A percentile compares a stretch with the other conserved stretches of the same genome.
Evolutionary conservation across 805 yeast genomes (phyloP).

Genomic region (Lachancea fermentati): DNA sequence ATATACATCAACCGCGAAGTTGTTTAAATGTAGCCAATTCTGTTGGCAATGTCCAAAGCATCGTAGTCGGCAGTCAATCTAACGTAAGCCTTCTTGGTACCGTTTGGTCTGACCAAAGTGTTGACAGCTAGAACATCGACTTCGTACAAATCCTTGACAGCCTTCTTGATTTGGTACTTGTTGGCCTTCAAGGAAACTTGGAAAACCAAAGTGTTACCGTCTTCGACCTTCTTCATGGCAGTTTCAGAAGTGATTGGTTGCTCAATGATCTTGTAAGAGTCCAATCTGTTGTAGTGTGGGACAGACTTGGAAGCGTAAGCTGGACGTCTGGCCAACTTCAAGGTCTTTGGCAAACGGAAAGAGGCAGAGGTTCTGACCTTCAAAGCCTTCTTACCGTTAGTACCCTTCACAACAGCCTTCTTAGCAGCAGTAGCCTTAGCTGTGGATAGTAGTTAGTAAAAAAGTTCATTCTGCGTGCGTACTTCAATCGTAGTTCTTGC

Average conservation of each 20-base stretch:
- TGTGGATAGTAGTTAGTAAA: constrained; percentile 26
- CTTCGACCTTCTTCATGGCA: constrained; percentile 99
- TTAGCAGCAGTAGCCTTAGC: constrained; percentile 94
- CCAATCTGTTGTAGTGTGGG: constrained; percentile 96
- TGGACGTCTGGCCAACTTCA: constrained; percentile 90
- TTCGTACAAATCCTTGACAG: constrained; percentile 96
- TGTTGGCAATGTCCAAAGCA: constrained; percentile 99
- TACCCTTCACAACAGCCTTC: constrained; percentile 98
- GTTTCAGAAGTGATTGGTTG: constrained; percentile 97
- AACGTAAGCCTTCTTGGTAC: constrained; percentile 99
- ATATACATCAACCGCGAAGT: constrained; percentile 13
- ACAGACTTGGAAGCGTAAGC: constrained; percentile 93
- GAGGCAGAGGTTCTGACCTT: constrained; percentile 94
- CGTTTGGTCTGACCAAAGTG: constrained; percentile 98
- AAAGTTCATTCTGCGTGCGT: background rate
- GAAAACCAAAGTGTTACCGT: constrained; percentile 98
- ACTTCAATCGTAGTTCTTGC: too few relatives aligned
- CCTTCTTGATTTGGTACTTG: constrained; percentile 97
- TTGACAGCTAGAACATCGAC: constrained; percentile 91
- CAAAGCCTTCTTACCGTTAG: constrained; percentile 81
- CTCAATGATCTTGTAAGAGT: constrained; percentile 89
- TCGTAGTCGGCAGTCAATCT: constrained; percentile 98
- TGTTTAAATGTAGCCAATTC: constrained; percentile 94
- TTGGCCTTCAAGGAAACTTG: constrained; percentile 95
- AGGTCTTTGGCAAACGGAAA: constrained; percentile 97